phyloP scores from a whole-genome alignment of 1,284 basidiomycete genomes.

The Trametes sp. region DNA sequence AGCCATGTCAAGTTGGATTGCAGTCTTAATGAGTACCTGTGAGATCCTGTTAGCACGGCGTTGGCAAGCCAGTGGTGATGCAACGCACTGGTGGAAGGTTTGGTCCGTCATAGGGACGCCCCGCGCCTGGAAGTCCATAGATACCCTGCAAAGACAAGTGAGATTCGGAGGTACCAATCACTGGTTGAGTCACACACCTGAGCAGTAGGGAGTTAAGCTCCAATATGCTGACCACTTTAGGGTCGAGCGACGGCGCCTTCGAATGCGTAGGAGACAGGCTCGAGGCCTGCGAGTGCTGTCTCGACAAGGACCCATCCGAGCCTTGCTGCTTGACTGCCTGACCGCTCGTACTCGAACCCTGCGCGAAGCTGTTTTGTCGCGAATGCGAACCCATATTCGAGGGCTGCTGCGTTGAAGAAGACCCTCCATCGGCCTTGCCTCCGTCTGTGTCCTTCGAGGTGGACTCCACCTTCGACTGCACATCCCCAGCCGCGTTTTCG shows the following conservation, averaged over 20 bases:
- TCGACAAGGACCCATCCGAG: conserved; percentile 21
- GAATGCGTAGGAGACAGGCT: conserved; percentile 21
- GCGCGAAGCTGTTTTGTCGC: conserved; percentile 9
- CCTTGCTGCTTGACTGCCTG: conserved; percentile 4
- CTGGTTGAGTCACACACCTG: conserved; percentile 51
- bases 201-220: conserved; percentile 72
- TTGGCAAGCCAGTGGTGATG: conserved; percentile 13
- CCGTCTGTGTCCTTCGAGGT: conserved; percentile 27
- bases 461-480: conserved; percentile 38
- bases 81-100: conserved; percentile 63
- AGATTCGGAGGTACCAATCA: not conserved
- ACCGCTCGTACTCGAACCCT: not conserved
- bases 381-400: conserved; percentile 1
- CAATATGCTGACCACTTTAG: conserved; percentile 65
- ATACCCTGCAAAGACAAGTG: conserved; percentile 29
- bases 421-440: not conserved
- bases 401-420: conserved; percentile 3
- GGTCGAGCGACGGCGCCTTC: conserved; percentile 41
- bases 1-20: conserved; percentile 75
- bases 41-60: conserved; percentile 6
- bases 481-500: conserved; percentile 41
- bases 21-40: conserved; percentile 62
- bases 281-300: conserved; percentile 26
- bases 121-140: conserved; percentile 60
- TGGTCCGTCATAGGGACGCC: conserved; percentile 57